Base-by-base conservation (phyloP, 306 rosid species). In the Glycine soja region DNA sequence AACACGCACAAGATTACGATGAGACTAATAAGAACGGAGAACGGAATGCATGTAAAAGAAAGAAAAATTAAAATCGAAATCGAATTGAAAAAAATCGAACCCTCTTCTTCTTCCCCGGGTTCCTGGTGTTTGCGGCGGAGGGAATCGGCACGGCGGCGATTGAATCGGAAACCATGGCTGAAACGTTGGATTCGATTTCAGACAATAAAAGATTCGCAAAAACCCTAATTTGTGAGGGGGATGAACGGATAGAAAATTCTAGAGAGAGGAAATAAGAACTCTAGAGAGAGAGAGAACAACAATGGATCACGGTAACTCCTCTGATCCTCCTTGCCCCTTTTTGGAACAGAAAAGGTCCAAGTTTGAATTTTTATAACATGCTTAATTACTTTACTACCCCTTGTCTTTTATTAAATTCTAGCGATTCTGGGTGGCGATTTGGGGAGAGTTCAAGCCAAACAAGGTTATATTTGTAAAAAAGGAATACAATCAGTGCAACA, bases 41-140 rank as follows among this genome's bases (percentile, higher is more conserved):
- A 50, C 56, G 0, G 6, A 76, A 80, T 45, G 68, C 73, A 9
- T 18, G 3, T 11, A 45, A 6, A 42, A 0, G 70, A 32, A 42
- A 61, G 30, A 5, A 62, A 79, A 42, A 24, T 24, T 24, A 24
- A 42, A 71, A 70, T 10, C n/a, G 0, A 51, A 73, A 77, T 7
- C 3, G 51, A 24, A 24, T 24, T 1, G 30, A 24, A 24, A 5
- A 45, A 70, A 70, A 76, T 2, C 87, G 75, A 78, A 95, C 99
- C 93, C 96, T 92, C 91, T 88, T 95, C 90, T 95, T 95, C 91
- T 92, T 95, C 85, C 93, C 86, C 43, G 91, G 85, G 80, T 90
- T 94, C 90, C 87, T 81, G 15, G 90, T 64, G 92, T 81, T 86
- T 3, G 93, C 90, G 38, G 87, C 92, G 10, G 95, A 92, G 43